These are phyloP conservation scores for Diaporthe sp. DNA, from an alignment of 2,329 filamentous ascomycete species.

Conservation along the genomic window DNA sequence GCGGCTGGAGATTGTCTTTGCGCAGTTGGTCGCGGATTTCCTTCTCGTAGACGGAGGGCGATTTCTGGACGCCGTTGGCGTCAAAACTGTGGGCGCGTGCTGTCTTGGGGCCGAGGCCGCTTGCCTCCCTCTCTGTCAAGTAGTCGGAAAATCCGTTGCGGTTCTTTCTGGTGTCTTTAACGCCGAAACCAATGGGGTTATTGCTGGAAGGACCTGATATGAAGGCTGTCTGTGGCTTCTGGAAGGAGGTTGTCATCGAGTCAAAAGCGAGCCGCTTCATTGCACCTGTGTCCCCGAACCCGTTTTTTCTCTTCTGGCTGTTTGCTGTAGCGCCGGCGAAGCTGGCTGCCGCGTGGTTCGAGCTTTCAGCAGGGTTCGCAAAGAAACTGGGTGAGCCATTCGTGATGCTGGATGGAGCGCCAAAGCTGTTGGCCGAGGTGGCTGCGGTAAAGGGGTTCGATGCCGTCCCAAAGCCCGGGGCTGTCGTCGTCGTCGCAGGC, in stretches of 20 bases:
- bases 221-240: conserved; percentile 28
- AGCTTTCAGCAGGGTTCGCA: conserved; percentile 14
- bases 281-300: conserved; percentile 32
- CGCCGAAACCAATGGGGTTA: conserved; percentile 24
- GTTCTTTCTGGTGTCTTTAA: conserved; percentile 32
- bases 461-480: conserved; percentile 4
- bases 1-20: conserved; percentile 68
- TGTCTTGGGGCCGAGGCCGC: conserved; percentile 29
- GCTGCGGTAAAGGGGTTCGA: conserved; percentile 38
- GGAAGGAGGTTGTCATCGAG: conserved; percentile 31
- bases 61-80: conserved; percentile 40
- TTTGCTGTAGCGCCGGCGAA: conserved; percentile 26
- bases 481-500: conserved; percentile 22
- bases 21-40: conserved; percentile 67
- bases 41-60: conserved; percentile 56
- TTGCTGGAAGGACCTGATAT: conserved; percentile 6
- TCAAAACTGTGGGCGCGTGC: conserved; percentile 19
- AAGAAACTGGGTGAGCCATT: conserved; percentile 25
- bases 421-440: conserved; percentile 32
- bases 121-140: conserved; percentile 14
- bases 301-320: conserved; percentile 40
- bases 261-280: conserved; percentile 31
- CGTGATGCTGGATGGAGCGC: conserved; percentile 10
- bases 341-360: background rate
- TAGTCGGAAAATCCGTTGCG: conserved; percentile 39